Conservation (phyloP, 2,329 filamentous ascomycete genomes). For the Alternaria novae-zelandiae region DNA sequence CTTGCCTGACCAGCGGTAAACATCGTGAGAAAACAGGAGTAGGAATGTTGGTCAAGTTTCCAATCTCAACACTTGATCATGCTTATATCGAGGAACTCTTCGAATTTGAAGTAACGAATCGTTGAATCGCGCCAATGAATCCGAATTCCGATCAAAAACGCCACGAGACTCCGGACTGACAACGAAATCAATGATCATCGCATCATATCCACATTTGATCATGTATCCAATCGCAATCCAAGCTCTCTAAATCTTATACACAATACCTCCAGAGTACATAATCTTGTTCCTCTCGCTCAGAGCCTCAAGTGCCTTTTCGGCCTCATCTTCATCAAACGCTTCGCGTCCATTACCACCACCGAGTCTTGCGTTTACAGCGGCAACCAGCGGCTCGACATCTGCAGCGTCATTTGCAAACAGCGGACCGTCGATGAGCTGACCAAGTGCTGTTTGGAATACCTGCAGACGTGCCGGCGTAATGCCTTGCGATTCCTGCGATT, state of each 20-base stretch:
- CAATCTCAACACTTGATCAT: background rate
- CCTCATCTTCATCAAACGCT: slow-evolving; percentile 74
- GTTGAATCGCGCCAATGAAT: background rate
- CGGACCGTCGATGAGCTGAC: slow-evolving; percentile 78
- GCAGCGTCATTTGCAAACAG: slow-evolving; percentile 90
- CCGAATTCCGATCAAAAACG: background rate
- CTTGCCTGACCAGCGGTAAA: background rate
- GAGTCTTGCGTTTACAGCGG: slow-evolving; percentile 78
- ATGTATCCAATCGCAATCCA: background rate
- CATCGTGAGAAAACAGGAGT: no score
- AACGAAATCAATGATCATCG: background rate
- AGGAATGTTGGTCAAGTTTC: no score
- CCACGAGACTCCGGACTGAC: background rate
- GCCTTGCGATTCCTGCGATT: slow-evolving; percentile 49
- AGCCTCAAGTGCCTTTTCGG: slow-evolving; percentile 74
- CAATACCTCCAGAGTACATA: slow-evolving; percentile 67
- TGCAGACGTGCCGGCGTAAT: slow-evolving; percentile 70
- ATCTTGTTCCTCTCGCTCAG: slow-evolving; percentile 87
- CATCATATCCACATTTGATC: background rate
- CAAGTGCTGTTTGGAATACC: slow-evolving; percentile 80
- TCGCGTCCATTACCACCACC: slow-evolving; percentile 63
- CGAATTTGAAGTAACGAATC: background rate
- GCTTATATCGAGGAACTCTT: background rate
- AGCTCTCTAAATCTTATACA: slow-evolving; percentile 54
- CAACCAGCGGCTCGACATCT: slow-evolving; percentile 74